A percentile compares a stretch with the other conserved stretches of the same genome.
These are phyloP conservation scores for Aspergillus incahuasiensis DNA, from an alignment of 495 filamentous ascomycete genomes.

Conservation along the genomic window DNA sequence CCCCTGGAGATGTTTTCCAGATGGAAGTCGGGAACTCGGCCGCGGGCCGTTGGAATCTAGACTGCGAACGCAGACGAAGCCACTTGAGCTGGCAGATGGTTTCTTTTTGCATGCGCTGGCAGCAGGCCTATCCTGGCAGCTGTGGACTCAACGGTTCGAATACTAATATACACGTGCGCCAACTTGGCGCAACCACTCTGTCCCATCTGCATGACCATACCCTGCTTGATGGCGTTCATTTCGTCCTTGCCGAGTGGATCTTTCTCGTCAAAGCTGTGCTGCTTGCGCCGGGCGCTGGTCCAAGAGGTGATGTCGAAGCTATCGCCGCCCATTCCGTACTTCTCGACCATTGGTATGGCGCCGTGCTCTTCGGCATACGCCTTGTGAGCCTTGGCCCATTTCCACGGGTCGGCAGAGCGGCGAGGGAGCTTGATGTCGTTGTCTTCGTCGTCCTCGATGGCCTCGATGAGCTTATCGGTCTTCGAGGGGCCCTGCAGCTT, in stretches of 20 bases:
- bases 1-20: not conserved
- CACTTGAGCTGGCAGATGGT: not conserved
- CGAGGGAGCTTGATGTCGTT: slow-evolving; percentile 14
- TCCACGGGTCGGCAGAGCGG: slow-evolving; percentile 22
- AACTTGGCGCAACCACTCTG: not conserved
- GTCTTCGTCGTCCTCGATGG: slow-evolving; percentile 7
- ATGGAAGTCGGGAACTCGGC: not conserved
- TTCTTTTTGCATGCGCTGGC: not conserved
- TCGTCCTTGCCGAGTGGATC: slow-evolving; percentile 19
- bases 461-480: slow-evolving; percentile 3
- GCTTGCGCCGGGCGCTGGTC: slow-evolving; percentile 18
- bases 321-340: slow-evolving; percentile 21
- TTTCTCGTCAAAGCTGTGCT: slow-evolving; percentile 17
- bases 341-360: not conserved
- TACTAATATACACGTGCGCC: not conserved
- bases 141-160: not conserved
- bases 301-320: slow-evolving; percentile 23
- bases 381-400: slow-evolving; percentile 10
- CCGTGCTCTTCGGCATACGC: slow-evolving; percentile 6
- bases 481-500: slow-evolving; percentile 13
- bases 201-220: slow-evolving; percentile 13
- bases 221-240: slow-evolving; percentile 23
- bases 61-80: not conserved
- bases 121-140: not conserved
- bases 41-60: not conserved